phyloP scores from a whole-genome alignment of 2,329 filamentous ascomycete species.

The Chrysoporthe puriensis region DNA sequence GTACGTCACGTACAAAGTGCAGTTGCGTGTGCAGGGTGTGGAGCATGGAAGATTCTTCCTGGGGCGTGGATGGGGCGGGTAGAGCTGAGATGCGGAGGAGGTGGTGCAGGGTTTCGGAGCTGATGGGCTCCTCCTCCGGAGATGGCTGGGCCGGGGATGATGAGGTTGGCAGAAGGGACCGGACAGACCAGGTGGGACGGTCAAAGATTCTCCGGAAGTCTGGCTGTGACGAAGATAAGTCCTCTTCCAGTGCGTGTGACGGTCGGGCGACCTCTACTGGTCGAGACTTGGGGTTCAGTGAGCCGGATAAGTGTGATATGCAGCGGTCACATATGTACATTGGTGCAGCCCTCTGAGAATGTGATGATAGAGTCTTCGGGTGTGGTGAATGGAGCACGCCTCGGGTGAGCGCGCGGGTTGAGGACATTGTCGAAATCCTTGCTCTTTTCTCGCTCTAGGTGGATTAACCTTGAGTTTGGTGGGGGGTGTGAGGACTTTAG shows the following conservation, averaged over 20 bases:
- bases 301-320: conserved; percentile 17
- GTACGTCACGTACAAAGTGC: conserved; percentile 86
- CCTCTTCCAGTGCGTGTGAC: background rate
- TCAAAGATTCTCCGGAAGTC: conserved; percentile 52
- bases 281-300: background rate
- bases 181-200: conserved; percentile 81
- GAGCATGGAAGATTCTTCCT: conserved; percentile 73
- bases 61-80: conserved; percentile 65
- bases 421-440: conserved; percentile 6
- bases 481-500: background rate
- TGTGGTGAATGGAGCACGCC: conserved; percentile 9
- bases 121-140: conserved; percentile 42
- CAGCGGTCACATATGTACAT: conserved; percentile 17
- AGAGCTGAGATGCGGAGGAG: conserved; percentile 89
- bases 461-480: background rate
- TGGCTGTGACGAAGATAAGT: background rate
- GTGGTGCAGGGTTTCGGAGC: conserved; percentile 73
- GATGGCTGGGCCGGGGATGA: conserved; percentile 24
- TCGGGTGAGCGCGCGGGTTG: conserved; percentile 4
- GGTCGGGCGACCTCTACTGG: background rate
- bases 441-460: background rate
- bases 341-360: background rate
- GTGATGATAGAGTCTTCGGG: background rate
- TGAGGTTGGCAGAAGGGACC: conserved; percentile 65
- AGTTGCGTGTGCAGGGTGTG: conserved; percentile 79